A percentile compares a stretch with the other conserved stretches of the same genome.
phyloP scores from a whole-genome alignment of 1,284 basidiomycete genomes.

The Cystobasidium sp. region DNA sequence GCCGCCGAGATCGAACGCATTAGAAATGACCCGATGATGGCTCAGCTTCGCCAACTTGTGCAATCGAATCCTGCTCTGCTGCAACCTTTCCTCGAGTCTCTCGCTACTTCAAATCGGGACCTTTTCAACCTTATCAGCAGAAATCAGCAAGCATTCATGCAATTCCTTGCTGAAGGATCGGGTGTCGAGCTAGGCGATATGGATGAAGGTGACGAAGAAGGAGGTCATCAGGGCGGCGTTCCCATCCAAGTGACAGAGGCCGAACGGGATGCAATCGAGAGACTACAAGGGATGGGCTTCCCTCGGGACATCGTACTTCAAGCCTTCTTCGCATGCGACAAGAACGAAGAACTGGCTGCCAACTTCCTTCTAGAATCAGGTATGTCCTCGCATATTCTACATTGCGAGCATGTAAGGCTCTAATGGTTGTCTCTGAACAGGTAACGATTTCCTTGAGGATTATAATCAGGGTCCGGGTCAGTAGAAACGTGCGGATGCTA shows the following conservation, averaged over 20 bases:
- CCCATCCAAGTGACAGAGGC: conserved; percentile 77
- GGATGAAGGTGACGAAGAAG: conserved; percentile 49
- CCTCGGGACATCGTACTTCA: conserved; percentile 68
- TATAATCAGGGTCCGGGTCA: not conserved
- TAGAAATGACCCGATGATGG: conserved; percentile 38
- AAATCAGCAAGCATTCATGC: conserved; percentile 53
- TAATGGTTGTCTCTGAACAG: not conserved
- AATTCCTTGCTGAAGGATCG: conserved; percentile 52
- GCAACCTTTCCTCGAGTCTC: conserved; percentile 81
- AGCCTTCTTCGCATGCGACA: conserved; percentile 90
- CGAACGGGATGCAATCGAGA: conserved; percentile 80
- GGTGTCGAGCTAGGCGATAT: conserved; percentile 43
- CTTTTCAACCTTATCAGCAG: conserved; percentile 58
- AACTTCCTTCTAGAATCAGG: conserved; percentile 35
- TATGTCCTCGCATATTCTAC: not conserved
- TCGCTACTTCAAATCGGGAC: conserved; percentile 72
- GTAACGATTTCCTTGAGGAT: conserved; percentile 29
- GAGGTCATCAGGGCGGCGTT: conserved; percentile 42
- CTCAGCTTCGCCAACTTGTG: conserved; percentile 62
- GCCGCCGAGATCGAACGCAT: conserved; percentile 46
- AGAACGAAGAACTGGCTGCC: conserved; percentile 85
- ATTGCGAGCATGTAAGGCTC: not conserved
- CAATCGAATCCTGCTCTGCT: conserved; percentile 74
- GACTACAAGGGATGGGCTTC: conserved; percentile 87
- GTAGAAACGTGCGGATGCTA: not conserved